Evolutionary conservation across 108 stramenopile genomes (phyloP), one percentile per base, ranked within the genome.

Genomic region (Pseudonitzschia multiseries): DNA sequence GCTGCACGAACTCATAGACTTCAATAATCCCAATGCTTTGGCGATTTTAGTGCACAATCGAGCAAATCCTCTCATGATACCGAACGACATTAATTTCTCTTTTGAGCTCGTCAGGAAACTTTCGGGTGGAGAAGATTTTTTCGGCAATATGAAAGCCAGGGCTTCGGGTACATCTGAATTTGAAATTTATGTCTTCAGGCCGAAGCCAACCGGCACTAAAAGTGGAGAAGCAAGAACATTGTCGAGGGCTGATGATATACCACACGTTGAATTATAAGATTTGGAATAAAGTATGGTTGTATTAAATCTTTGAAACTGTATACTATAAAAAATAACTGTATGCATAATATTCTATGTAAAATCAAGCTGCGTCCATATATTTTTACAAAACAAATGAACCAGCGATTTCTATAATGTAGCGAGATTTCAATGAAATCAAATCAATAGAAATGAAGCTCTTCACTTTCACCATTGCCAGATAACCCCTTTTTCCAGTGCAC

Each of bases 111-210:
- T 87, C 8, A 79, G 83, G 17, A 71, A 78, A 44, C 73, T 87
- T 44, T 75, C 83, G 41, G 86, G 81, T 36, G 26, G 32, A 2
- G 20, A 69, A 17, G 79, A 82, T 32, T 18, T 62, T 10, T 87
- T 87, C 63, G 75, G 65, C 4, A 28, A 56, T 56, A 84, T 87
- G 79, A 73, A 41, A 15, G 81, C 84, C 17, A 59, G 84, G 63
- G 68, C 69, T 72, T 81, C 73, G 41, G 53, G 69, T 27, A 56
- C 69, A 2, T 84, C 84, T 5, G 86, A 87, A 56, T 84, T 84
- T 75, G 84, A 84, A 67, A 36, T 79, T 12, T 79, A 40, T 33
- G 51, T 79, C 15, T 74, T 74, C 59, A 67, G 50, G 13, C 71
- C 63, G 24, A 46, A 68, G 43, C 32, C 14, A 12, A 48, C 13